phyloP scores from a whole-genome alignment of 2,329 filamentous ascomycete genomes.

The Phaeosphaeriaceae sp. region DNA sequence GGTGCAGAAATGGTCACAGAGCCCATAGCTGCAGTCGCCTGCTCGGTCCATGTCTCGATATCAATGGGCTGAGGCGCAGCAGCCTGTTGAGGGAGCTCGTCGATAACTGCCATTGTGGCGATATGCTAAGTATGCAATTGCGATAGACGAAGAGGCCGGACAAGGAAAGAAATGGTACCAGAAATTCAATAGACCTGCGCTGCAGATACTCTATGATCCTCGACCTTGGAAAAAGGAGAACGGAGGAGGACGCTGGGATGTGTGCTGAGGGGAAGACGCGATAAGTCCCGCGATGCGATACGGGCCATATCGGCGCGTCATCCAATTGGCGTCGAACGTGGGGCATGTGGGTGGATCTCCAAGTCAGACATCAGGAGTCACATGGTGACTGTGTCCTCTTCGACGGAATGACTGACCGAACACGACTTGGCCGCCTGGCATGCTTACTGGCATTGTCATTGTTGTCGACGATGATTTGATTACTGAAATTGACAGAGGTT shows the following conservation, averaged over 20 bases:
- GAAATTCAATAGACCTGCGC: not conserved
- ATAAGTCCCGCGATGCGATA: constrained; percentile 25
- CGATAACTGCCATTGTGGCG: constrained; percentile 45
- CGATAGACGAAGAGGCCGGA: constrained; percentile 1
- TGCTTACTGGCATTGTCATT: not conserved
- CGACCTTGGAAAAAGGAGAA: not conserved
- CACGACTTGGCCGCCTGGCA: not conserved
- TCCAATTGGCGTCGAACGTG: constrained; percentile 40
- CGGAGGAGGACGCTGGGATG: constrained; percentile 8
- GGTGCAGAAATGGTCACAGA: constrained; percentile 50
- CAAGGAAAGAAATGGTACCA: not conserved
- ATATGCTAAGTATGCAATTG: constrained; percentile 11
- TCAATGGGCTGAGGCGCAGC: constrained; percentile 43
- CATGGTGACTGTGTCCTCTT: constrained; percentile 4
- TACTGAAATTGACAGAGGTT: not conserved
- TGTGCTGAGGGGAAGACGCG: constrained; percentile 21
- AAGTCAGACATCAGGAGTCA: constrained; percentile 6
- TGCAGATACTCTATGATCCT: constrained; percentile 1
- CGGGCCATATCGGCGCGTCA: constrained; percentile 30
- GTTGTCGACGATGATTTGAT: not conserved
- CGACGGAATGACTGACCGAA: not conserved
- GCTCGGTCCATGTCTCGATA: constrained; percentile 59
- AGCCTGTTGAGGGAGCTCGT: constrained; percentile 32
- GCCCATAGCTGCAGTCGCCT: constrained; percentile 53
- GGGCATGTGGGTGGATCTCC: constrained; percentile 15